These are phyloP conservation scores for Crucihimalaya himalaica DNA, from an alignment of 345 rosid species.

Conservation along the genomic window DNA sequence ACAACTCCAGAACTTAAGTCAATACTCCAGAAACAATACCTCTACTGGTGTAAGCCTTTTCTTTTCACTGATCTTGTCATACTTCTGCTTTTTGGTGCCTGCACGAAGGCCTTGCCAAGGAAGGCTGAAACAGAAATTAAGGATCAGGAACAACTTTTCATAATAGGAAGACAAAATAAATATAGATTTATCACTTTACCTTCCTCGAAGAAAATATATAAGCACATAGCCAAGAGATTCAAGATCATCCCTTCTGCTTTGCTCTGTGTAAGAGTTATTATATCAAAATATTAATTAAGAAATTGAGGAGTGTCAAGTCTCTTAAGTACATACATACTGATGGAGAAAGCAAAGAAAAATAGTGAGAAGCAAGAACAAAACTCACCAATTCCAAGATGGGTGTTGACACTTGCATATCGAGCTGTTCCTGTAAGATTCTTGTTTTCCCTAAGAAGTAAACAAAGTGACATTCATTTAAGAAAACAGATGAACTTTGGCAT, in stretches of 20 bases:
- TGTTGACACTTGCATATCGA: conserved; percentile 94
- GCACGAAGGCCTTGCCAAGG: conserved; percentile 98
- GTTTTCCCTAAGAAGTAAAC: conserved; percentile 68
- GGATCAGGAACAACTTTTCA: conserved; percentile 12
- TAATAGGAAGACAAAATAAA: background rate
- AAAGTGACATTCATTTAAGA: conserved; percentile 11
- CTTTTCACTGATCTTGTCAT: conserved; percentile 94
- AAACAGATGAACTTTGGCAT: conserved; percentile 3
- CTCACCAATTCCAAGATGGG: conserved; percentile 96
- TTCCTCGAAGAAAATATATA: conserved; percentile 95
- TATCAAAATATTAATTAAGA: background rate
- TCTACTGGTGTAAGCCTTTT: conserved; percentile 86
- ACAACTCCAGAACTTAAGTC: background rate
- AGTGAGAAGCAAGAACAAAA: conserved; percentile 4
- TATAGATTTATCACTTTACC: conserved; percentile 46
- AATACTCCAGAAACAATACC: conserved; percentile 45
- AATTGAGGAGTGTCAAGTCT: conserved; percentile 15
- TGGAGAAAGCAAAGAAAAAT: background rate
- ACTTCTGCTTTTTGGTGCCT: conserved; percentile 96
- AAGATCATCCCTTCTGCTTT: conserved; percentile 98
- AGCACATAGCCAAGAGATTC: conserved; percentile 97
- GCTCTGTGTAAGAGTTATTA: conserved; percentile 57
- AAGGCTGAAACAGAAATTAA: conserved; percentile 53
- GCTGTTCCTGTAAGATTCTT: conserved; percentile 98
- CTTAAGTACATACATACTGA: background rate